Evolutionary conservation across 176 grass and related monocot species (phyloP), one percentile per base, ranked within the genome.

Genomic region (Cocos nucifera): DNA sequence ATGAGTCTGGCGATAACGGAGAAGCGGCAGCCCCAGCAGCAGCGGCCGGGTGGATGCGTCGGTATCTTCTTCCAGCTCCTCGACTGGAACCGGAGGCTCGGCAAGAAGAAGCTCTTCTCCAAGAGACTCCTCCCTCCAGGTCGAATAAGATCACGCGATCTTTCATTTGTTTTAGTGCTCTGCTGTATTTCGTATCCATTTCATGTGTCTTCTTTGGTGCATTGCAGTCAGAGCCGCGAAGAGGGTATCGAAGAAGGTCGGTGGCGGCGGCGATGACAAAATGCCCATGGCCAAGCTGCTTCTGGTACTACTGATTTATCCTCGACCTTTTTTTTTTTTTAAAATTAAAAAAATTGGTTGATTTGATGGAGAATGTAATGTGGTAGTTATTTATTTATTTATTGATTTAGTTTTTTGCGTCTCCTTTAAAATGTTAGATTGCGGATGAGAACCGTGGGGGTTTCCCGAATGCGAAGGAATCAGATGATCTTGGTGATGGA

Each of bases 1-100:
- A 85, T 64, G 71, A 98, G 93, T 78, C 62, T 98, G 67, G 87
- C 93, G 52, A 83, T 98, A n/a, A 80, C 75, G 53, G 93, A 98
- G 84, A 84, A 72, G 80, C 73, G 70, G 64, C 67, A 75, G 73
- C 56, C 57, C 28, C 72, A 79, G 58, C 59, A 39, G 57, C 60
- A 59, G 58, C 73, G 50, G 56, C 57, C 73, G 54, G 73, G 84
- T 1, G 87, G 93, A 67, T 79, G 75, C 0, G 81, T 79, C n/a
- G 83, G 83, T 50, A 60, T 98, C 52, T 86, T 92, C 15, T 78
- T 98, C 72, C 84, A 98, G 71, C 78, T 98, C 30, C 65, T 91
- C 3, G 84, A 88, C 58, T 98, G 93, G 93, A 86, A 98, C 66
- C 78, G 87, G 48, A 79, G 87, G 17, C 81, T 98, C 39, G 79